phyloP scores from a whole-genome alignment of 2,329 filamentous ascomycete species.

The Aspergillus pseudoglaucus region DNA sequence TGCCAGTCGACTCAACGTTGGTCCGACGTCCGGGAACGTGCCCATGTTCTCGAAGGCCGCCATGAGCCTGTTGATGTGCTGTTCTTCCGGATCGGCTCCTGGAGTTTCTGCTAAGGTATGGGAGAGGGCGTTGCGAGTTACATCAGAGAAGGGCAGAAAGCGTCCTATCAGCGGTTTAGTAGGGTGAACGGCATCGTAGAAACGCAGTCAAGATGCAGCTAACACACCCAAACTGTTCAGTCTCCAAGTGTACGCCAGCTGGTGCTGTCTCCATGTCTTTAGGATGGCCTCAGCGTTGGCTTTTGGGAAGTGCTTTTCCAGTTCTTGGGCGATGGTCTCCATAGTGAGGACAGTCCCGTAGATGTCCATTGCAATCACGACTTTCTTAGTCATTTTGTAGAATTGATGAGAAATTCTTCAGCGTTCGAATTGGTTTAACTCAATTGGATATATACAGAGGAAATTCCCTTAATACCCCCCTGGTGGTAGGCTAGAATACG shows the following conservation, averaged over 20 bases:
- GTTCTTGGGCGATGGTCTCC: constrained; percentile 56
- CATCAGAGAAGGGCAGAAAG: constrained; percentile 56
- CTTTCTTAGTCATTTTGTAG: constrained; percentile 19
- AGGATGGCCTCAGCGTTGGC: constrained; percentile 54
- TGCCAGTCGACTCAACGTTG: constrained; percentile 46
- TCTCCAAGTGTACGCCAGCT: constrained; percentile 73
- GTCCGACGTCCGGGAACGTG: constrained; percentile 58
- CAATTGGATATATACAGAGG: not conserved
- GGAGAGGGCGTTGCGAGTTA: constrained; percentile 56
- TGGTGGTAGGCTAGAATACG: not conserved
- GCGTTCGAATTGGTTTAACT: not conserved
- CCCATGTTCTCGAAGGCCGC: constrained; percentile 57
- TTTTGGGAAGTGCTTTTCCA: constrained; percentile 52
- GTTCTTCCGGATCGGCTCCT: constrained; percentile 38
- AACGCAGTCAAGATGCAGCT: no score
- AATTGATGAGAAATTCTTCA: not conserved
- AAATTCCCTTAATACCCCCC: not conserved
- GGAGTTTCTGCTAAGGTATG: constrained; percentile 57
- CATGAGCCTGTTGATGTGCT: constrained; percentile 50
- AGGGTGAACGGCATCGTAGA: constrained; percentile 1
- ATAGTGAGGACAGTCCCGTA: constrained; percentile 71
- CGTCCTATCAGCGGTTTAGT: constrained; percentile 38
- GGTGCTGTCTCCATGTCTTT: constrained; percentile 59
- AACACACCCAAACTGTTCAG: constrained; percentile 66
- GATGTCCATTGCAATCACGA: constrained; percentile 64